These are phyloP conservation scores for Magnusiomyces clavatus DNA, from an alignment of 1,139 yeast genomes.

Conservation along the genomic window DNA sequence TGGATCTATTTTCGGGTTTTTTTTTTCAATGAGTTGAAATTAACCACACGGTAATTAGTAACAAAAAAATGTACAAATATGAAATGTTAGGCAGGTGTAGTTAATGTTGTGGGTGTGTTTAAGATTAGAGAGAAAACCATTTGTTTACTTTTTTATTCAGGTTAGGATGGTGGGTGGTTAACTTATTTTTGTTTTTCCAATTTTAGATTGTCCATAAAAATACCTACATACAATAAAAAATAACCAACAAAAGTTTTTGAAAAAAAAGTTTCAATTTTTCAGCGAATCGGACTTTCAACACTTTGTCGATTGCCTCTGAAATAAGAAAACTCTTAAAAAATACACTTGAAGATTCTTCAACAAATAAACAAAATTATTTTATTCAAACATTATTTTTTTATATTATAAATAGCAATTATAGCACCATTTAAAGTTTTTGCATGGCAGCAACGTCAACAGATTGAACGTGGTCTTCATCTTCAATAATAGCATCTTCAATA, in stretches of 20 bases:
- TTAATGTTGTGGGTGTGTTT: no score
- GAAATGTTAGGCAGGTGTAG: no score
- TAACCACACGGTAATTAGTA: no score
- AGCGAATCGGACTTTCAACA: neutral
- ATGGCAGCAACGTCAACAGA: conserved; percentile 97
- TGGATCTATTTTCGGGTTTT: no score
- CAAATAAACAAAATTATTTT: neutral
- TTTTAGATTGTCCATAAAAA: neutral
- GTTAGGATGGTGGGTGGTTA: no score
- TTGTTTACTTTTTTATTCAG: no score
- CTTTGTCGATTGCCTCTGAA: neutral
- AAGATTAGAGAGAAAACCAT: no score
- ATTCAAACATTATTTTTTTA: neutral
- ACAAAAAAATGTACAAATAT: no score
- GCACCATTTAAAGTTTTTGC: conserved; percentile 72
- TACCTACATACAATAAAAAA: neutral
- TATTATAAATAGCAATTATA: neutral
- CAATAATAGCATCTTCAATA: conserved; percentile 78
- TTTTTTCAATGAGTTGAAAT: no score
- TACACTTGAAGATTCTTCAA: neutral
- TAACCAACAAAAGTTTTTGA: no score
- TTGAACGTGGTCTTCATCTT: conserved; percentile 98
- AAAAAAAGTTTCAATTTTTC: neutral
- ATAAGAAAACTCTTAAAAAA: neutral
- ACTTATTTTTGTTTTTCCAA: no score